Conservation (phyloP, 177 flowering plant genomes). For the Vitis hybrid region DNA sequence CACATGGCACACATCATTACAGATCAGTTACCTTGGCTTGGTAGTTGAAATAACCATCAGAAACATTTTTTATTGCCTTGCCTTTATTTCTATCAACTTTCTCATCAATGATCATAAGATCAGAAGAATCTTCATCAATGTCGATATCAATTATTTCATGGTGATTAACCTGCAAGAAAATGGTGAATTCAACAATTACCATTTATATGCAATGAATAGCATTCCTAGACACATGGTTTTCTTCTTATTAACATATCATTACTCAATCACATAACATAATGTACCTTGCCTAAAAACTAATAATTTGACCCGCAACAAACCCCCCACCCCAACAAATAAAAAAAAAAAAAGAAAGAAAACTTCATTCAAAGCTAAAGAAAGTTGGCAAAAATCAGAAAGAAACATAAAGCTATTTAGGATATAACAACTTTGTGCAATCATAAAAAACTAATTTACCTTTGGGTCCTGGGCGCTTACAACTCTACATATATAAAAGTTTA, state of each 20-base stretch:
- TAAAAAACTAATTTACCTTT: no score
- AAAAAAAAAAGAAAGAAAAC: no score
- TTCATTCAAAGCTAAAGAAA: no score
- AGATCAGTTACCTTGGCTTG: constrained; percentile 28
- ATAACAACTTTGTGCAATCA: no score
- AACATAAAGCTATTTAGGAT: no score
- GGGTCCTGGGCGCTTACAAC: no score
- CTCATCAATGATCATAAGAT: constrained; percentile 24
- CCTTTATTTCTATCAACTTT: constrained; percentile 37
- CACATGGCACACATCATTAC: not conserved
- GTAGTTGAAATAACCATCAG: constrained; percentile 16
- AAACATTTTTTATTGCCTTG: constrained; percentile 32
- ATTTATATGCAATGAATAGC: not conserved
- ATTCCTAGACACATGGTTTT: not conserved
- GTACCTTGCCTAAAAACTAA: no score
- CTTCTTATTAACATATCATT: not conserved
- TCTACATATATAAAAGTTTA: no score
- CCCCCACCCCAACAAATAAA: no score
- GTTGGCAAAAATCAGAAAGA: no score
- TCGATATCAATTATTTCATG: constrained; percentile 62
- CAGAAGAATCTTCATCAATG: constrained; percentile 38
- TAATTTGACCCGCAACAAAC: no score
- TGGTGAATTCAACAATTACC: not conserved
- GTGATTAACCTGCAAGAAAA: constrained; percentile 37
- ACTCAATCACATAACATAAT: not conserved